Conservation (phyloP, 148 eudicot species). For the Dianthus caryophyllus region DNA sequence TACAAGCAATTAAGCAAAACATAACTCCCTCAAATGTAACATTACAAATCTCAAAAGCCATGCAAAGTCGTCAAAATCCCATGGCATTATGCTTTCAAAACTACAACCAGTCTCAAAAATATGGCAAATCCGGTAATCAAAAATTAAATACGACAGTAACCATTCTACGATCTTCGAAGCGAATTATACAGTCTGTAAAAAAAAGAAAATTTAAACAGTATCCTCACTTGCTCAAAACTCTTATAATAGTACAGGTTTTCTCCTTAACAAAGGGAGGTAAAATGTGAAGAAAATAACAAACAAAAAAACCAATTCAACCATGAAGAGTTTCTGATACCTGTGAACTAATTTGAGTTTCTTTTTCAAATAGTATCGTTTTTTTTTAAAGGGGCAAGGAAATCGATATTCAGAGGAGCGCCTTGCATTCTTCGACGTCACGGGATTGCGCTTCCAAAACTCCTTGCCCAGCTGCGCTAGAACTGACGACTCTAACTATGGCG, state of each 20-base stretch:
- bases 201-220: slow-evolving; percentile 25
- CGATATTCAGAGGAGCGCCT: slow-evolving; percentile 44
- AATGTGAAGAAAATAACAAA: slow-evolving; percentile 10
- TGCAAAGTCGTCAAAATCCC: slow-evolving; percentile 38
- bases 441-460: slow-evolving; percentile 59
- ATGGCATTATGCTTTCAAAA: slow-evolving; percentile 35
- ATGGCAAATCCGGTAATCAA: not conserved
- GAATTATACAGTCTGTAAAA: slow-evolving; percentile 39
- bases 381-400: slow-evolving; percentile 9
- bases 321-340: slow-evolving; percentile 19
- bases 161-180: not conserved
- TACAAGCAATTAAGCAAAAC: too few relatives aligned
- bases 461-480: slow-evolving; percentile 42
- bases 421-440: slow-evolving; percentile 58
- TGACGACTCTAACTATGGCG: slow-evolving; percentile 36
- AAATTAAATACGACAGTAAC: not conserved
- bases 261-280: slow-evolving; percentile 20
- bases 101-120: slow-evolving; percentile 25
- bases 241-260: slow-evolving; percentile 31
- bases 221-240: slow-evolving; percentile 33
- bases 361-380: slow-evolving; percentile 18
- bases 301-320: slow-evolving; percentile 12
- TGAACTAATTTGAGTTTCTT: slow-evolving; percentile 21
- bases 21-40: slow-evolving; percentile 14
- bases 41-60: slow-evolving; percentile 31